These are phyloP conservation scores for Polytrichum formosum DNA, from an alignment of 225 moss, liverwort and hornwort genomes.

Conservation along the genomic window DNA sequence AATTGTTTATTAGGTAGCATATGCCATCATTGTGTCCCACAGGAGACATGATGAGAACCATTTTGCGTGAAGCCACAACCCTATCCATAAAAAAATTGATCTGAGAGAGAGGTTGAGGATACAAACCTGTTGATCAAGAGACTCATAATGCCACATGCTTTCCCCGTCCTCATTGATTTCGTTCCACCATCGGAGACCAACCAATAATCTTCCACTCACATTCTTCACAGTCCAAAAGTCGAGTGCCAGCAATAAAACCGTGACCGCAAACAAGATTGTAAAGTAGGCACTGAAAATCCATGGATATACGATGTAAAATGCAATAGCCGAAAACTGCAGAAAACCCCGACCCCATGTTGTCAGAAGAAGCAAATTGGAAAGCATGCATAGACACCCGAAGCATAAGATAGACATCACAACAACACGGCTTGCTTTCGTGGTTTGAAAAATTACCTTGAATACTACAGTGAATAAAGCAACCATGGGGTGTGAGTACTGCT, in stretches of 20 bases:
- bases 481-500: constrained; percentile 64
- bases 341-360: constrained; percentile 9
- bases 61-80: background rate
- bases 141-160: constrained; percentile 83
- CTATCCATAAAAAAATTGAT: background rate
- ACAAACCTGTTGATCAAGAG: constrained; percentile 70
- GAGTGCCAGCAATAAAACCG: constrained; percentile 63
- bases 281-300: constrained; percentile 54
- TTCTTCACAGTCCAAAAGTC: constrained; percentile 94
- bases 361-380: constrained; percentile 6
- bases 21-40: background rate
- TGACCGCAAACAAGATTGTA: constrained; percentile 66
- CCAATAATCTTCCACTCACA: constrained; percentile 83
- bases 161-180: constrained; percentile 67
- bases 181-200: constrained; percentile 90
- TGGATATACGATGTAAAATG: constrained; percentile 64
- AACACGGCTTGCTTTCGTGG: background rate
- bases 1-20: background rate
- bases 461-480: constrained; percentile 60
- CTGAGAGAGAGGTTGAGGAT: background rate
- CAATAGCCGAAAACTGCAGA: constrained; percentile 63
- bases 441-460: constrained; percentile 53
- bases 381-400: background rate
- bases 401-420: background rate
- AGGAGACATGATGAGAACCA: background rate